Evolutionary conservation across 352 stramenopile species (phyloP).

Genomic region (Phytophthora crassamura): DNA sequence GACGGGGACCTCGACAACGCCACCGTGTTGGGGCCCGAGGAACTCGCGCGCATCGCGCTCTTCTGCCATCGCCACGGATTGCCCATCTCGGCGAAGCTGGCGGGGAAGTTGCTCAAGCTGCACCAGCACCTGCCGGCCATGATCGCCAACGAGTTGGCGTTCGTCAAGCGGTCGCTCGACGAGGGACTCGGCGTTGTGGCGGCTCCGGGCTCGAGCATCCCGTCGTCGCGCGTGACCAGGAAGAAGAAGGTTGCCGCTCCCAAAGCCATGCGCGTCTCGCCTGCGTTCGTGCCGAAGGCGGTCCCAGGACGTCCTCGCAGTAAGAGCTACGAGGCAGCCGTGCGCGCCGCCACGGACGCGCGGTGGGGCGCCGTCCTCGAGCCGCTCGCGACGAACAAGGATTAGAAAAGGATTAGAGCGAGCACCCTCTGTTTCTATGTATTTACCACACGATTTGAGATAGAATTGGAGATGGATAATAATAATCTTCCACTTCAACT

Average conservation of each 20-base stretch:
- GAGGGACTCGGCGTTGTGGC: constrained; percentile 32
- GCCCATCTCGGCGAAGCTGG: constrained; percentile 45
- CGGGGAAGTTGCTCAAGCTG: constrained; percentile 51
- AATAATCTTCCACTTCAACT: not conserved
- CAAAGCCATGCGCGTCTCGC: constrained; percentile 17
- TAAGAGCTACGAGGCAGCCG: constrained; percentile 40
- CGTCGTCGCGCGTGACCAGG: constrained; percentile 4
- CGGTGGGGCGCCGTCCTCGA: constrained; percentile 40
- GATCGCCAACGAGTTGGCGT: constrained; percentile 54
- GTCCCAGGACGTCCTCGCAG: constrained; percentile 17
- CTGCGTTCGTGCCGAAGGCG: constrained; percentile 10
- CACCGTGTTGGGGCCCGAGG: constrained; percentile 41
- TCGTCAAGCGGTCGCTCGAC: constrained; percentile 43
- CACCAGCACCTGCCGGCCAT: constrained; percentile 43
- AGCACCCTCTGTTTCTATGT: constrained; percentile 24
- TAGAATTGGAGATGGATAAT: constrained; percentile 3
- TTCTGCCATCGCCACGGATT: constrained; percentile 68
- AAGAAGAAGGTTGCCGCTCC: constrained; percentile 21
- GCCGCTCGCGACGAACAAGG: constrained; percentile 31
- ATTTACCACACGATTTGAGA: constrained; percentile 34
- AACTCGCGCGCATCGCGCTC: constrained; percentile 58
- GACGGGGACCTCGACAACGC: constrained; percentile 3
- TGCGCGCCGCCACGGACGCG: constrained; percentile 31
- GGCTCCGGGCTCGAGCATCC: constrained; percentile 13
- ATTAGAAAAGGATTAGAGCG: constrained; percentile 21